A percentile compares a stretch with the other conserved stretches of the same genome.
phyloP scores from a whole-genome alignment of 1,284 basidiomycete genomes.

The Sporisorium reilianum region DNA sequence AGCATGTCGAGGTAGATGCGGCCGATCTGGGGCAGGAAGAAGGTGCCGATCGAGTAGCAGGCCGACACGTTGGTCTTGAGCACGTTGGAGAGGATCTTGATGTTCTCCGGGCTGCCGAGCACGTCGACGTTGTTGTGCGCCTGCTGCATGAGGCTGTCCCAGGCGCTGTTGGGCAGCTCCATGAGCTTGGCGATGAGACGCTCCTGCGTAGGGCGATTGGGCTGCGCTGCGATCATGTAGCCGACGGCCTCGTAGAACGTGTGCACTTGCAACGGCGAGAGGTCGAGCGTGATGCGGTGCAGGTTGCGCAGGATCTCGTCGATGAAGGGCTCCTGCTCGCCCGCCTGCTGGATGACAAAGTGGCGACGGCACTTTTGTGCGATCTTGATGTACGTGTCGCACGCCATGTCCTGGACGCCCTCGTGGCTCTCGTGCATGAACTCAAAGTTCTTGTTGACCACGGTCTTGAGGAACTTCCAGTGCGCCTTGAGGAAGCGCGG shows the following conservation, averaged over 20 bases:
- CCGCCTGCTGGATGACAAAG: slow-evolving; percentile 98
- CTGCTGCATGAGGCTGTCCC: slow-evolving; percentile 97
- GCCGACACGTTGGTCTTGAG: slow-evolving; percentile 99
- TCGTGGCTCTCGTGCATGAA: slow-evolving; percentile 99
- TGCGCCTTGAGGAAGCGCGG: slow-evolving; percentile 99
- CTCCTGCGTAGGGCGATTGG: slow-evolving; percentile 96
- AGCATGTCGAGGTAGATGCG: slow-evolving; percentile 98
- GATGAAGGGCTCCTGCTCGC: slow-evolving; percentile 96
- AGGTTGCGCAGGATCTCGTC: slow-evolving; percentile 94
- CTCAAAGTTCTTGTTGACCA: slow-evolving; percentile 99
- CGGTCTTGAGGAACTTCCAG: slow-evolving; percentile 99
- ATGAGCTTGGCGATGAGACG: slow-evolving; percentile 93
- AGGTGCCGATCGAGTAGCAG: slow-evolving; percentile 94
- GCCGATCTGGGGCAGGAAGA: slow-evolving; percentile 96
- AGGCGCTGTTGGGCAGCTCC: slow-evolving; percentile 97
- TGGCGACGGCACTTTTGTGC: slow-evolving; percentile 98
- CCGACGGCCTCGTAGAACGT: slow-evolving; percentile 85
- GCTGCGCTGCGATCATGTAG: slow-evolving; percentile 99
- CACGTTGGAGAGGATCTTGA: slow-evolving; percentile 96
- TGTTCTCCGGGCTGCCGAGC: slow-evolving; percentile 88
- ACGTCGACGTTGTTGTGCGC: slow-evolving; percentile 94
- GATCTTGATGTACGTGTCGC: slow-evolving; percentile 99
- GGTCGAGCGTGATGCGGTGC: slow-evolving; percentile 93
- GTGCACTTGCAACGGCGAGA: slow-evolving; percentile 87
- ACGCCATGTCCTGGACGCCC: slow-evolving; percentile 99